Base-by-base conservation (phyloP, 2,329 filamentous ascomycete genomes). In the Xylaria sp. region DNA sequence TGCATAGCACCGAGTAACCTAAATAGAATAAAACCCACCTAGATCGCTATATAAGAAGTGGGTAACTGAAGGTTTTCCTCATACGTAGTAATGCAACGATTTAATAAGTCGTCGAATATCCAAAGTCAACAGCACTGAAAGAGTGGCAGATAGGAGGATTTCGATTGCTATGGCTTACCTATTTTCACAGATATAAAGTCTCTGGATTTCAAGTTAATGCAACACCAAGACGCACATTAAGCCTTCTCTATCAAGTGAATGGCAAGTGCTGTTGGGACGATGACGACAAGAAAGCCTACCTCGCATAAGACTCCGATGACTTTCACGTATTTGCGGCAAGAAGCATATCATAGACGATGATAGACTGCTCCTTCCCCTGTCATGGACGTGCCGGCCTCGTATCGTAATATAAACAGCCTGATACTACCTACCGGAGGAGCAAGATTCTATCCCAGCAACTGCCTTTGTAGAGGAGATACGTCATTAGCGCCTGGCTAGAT, bases 401-500 rank as follows among this genome's bases (percentile, higher is more conserved):
- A 34, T 41, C 20, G 4, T 57, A 30, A 52, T 25, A 36, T 9
- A n/a, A 56, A 28, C 34, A 32, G n/a, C 25, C 12, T 43, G 18
- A n/a, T 45, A 28, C 36, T 45, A 30, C 28, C 52, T 25, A n/a
- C n/a, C n/a, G n/a, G n/a, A n/a, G n/a, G 25, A 45, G 13, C 3
- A 28, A 34, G 46, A 28, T 45, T 52, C 53, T 45, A 59, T 55
- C 39, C 18, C 28, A 30, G 23, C 34, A 52, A 36, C 46, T 41
- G 23, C 41, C 60, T 32, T 34, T 25, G 34, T 18, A 18, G 53
- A 63, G 30, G 60, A 60, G n/a, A 67, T 62, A 69, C 67, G 64
- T 69, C 67, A 69, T 69, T 59, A 55, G 58, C 50, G 36, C 43
- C 48, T 7, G n/a, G n/a, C n/a, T n/a, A n/a, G n/a, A n/a, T n/a